phyloP scores from a whole-genome alignment of 129 eudicot species.

The Artemisia argyi region DNA sequence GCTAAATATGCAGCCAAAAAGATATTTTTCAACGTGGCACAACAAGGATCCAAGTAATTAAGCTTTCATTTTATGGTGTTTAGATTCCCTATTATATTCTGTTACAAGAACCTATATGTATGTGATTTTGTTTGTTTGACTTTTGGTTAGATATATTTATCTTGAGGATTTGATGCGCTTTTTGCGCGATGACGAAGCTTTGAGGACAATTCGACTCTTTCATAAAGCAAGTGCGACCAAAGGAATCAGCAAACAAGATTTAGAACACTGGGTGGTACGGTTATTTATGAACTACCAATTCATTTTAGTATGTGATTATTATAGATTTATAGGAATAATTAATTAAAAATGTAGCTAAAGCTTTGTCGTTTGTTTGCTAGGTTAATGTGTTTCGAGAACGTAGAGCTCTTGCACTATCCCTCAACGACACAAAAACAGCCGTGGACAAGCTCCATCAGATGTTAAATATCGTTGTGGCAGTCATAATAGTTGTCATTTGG shows the following conservation, averaged over 20 bases:
- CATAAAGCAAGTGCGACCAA: constrained; percentile 43
- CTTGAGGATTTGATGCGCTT: constrained; percentile 56
- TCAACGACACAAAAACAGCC: constrained; percentile 56
- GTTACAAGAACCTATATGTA: not conserved
- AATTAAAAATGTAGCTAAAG: not conserved
- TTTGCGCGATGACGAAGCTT: constrained; percentile 51
- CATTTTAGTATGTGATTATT: too few species aligned
- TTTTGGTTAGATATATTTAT: constrained; percentile 39
- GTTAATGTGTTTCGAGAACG: constrained; percentile 52
- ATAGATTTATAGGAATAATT: too few species aligned
- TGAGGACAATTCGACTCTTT: constrained; percentile 42
- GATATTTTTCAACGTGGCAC: constrained; percentile 73
- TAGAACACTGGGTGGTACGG: constrained; percentile 66
- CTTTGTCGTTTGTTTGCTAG: constrained; percentile 3
- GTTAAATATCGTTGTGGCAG: constrained; percentile 34
- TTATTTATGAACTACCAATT: too few species aligned
- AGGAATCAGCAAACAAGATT: constrained; percentile 41
- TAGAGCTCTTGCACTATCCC: constrained; percentile 53
- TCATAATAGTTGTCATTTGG: constrained; percentile 43
- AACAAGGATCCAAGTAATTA: constrained; percentile 68
- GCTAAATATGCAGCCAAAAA: constrained; percentile 81
- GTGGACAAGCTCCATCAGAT: constrained; percentile 60
- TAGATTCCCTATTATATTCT: too few species aligned
- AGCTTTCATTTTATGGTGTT: not conserved
- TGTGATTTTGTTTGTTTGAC: not conserved